Percentiles rank a stretch among this genome's conserved stretches.
Conservation (phyloP, 2,329 filamentous ascomycete species). For the Diplodia sapinea region DNA sequence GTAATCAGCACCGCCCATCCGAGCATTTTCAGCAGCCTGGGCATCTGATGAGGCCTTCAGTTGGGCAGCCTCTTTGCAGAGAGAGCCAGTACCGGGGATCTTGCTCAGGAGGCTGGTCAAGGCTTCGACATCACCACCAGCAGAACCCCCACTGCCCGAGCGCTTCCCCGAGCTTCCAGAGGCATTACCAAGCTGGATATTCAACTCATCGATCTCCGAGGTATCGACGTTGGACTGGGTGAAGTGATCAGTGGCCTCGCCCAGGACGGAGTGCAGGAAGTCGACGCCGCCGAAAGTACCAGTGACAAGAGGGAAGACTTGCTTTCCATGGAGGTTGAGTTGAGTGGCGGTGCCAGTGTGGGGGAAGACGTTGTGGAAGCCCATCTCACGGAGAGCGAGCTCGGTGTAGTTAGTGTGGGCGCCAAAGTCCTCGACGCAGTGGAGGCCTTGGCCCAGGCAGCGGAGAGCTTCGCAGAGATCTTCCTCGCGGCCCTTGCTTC, state of each 20-base stretch:
- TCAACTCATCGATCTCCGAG: constrained; percentile 54
- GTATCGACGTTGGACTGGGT: constrained; percentile 51
- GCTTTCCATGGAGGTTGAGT: constrained; percentile 54
- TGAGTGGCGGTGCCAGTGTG: constrained; percentile 56
- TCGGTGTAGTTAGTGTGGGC: constrained; percentile 63
- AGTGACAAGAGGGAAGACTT: constrained; percentile 59
- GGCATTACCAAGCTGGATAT: constrained; percentile 52
- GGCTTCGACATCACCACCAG: constrained; percentile 43
- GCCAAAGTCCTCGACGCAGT: constrained; percentile 61
- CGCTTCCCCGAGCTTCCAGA: constrained; percentile 41
- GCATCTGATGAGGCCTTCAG: constrained; percentile 56
- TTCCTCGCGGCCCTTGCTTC: constrained; percentile 50
- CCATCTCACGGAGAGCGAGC: constrained; percentile 58
- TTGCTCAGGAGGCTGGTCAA: constrained; percentile 76
- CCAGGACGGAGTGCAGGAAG: constrained; percentile 58
- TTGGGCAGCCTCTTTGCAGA: constrained; percentile 54
- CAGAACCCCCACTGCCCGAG: constrained; percentile 40
- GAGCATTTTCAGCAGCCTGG: constrained; percentile 51
- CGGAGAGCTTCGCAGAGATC: constrained; percentile 57
- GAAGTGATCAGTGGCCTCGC: constrained; percentile 57
- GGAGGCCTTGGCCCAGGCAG: constrained; percentile 59
- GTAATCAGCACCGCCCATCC: constrained; percentile 48
- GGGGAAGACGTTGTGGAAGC: constrained; percentile 58
- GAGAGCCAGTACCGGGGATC: constrained; percentile 65
- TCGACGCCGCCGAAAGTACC: constrained; percentile 62